Percentiles rank a stretch among this genome's conserved stretches.
phyloP scores from a whole-genome alignment of 352 stramenopile species.

The Globisporangium canariense region DNA sequence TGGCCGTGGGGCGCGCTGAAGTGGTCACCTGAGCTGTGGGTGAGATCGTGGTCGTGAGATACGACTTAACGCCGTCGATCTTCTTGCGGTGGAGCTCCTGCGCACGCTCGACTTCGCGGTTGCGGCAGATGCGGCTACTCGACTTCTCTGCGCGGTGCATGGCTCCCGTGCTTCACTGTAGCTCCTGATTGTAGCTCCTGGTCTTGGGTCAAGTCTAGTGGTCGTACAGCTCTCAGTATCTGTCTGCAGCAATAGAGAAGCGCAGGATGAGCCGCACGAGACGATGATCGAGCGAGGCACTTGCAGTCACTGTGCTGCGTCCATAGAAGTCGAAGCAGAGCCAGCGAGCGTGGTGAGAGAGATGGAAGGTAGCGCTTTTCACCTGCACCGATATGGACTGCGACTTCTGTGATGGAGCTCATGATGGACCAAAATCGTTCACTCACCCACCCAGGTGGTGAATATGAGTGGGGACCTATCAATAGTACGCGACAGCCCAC shows the following conservation, averaged over 20 bases:
- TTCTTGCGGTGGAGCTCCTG: constrained; percentile 73
- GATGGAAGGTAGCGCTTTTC: no score
- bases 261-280: neutral
- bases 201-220: neutral
- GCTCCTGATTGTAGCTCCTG: neutral
- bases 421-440: neutral
- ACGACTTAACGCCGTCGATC: constrained; percentile 63
- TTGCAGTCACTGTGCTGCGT: neutral
- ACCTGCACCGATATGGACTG: neutral
- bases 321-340: neutral
- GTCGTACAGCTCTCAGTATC: neutral
- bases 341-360: neutral
- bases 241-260: neutral
- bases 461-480: neutral
- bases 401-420: neutral
- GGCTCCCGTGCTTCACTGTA: neutral
- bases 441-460: neutral
- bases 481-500: neutral
- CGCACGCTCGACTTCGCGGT: constrained; percentile 63
- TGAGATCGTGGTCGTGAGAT: constrained; percentile 24
- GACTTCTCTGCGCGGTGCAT: constrained; percentile 79
- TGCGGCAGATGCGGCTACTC: constrained; percentile 73
- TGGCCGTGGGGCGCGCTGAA: constrained; percentile 8
- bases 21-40: neutral
- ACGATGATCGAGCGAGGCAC: neutral